Evolutionary conservation across 768 basidiomycete genomes (phyloP).

Genomic region (Lactarius evosmus): DNA sequence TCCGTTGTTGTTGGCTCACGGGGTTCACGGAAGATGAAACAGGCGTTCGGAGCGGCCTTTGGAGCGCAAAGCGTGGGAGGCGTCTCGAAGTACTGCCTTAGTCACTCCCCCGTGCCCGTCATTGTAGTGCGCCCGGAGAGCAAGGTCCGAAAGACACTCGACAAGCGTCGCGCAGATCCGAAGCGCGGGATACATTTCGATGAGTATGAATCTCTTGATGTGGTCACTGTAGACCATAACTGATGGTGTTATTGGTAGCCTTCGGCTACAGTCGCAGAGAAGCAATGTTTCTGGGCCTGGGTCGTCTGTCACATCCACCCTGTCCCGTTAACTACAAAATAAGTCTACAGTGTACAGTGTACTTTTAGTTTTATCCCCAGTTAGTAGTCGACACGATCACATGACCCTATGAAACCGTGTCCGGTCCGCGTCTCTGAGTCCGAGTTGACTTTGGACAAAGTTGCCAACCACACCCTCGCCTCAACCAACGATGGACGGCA

Average conservation of each 20-base stretch:
- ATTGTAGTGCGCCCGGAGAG: conserved; percentile 92
- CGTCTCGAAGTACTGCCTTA: conserved; percentile 71
- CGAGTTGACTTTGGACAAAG: too few species aligned
- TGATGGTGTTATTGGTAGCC: conserved; percentile 2
- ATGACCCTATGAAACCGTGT: conserved; percentile 22
- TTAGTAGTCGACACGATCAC: conserved; percentile 23
- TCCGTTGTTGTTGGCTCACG: conserved; percentile 91
- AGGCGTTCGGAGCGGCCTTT: conserved; percentile 50
- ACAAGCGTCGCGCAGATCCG: conserved; percentile 84
- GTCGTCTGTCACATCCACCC: conserved; percentile 11
- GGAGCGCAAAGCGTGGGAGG: conserved; percentile 57
- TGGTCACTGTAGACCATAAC: neutral
- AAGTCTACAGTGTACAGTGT: too few species aligned
- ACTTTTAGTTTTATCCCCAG: neutral
- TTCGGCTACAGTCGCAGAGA: conserved; percentile 10
- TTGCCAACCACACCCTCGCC: too few species aligned
- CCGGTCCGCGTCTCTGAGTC: conserved; percentile 6
- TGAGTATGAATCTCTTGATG: conserved; percentile 39
- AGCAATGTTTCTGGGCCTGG: conserved; percentile 14
- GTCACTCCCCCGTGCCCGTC: conserved; percentile 92
- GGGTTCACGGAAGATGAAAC: conserved; percentile 57
- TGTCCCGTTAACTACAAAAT: conserved; percentile 20
- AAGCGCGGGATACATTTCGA: conserved; percentile 85
- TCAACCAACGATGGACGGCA: conserved; percentile 34
- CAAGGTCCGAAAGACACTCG: conserved; percentile 78